Base-by-base conservation (phyloP, 345 rosid species). In the Ceriops tagal region DNA sequence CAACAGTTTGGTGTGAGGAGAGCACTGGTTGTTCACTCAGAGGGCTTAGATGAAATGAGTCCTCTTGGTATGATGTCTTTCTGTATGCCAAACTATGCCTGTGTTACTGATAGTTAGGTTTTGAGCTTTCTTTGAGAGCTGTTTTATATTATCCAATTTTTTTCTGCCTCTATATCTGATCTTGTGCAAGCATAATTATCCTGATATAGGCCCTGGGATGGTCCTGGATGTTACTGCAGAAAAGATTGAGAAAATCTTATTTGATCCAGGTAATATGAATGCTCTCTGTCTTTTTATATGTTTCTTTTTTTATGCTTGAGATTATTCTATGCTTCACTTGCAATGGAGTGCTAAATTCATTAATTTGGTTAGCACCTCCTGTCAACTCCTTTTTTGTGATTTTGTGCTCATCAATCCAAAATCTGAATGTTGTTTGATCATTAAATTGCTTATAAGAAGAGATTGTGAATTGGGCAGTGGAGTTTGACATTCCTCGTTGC, bases 21-120 rank as follows among this genome's bases (percentile, higher is more conserved):
- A 86, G 95, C 97, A 6, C 76, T 96, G 35, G 97, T 96, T 72
- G 98, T 90, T 69, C 99, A 92, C 79, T 96, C 97, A 19, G 91
- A 83, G 75, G 99, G 99, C 67, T 78, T 96, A 62, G 99, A 92
- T 73, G 99, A 96, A 83, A 96, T 96, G 79, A 96, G 97, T 78
- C 96, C 99, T 30, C 86, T 90, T 0, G 96, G 99, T 89, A 79
- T 73, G 82, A 63, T 70, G 37, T 72, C 28, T 37, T 31, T 34
- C 9, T 34, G 37, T 34, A 7, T 34, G 7, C 10, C 37, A 34
- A 34, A 34, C 37, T 34, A 1, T 34, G 37, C 37, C 1, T 34
- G 9, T 21, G 46, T 8, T 47, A 39, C 46, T 39, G 15, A 39
- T 10, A 9, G 46, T 39, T 3, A 39, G 15, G 46, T 39, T 39